These are phyloP conservation scores for Bondarzewia mesenterica DNA, from an alignment of 1,284 basidiomycete species.

Conservation along the genomic window DNA sequence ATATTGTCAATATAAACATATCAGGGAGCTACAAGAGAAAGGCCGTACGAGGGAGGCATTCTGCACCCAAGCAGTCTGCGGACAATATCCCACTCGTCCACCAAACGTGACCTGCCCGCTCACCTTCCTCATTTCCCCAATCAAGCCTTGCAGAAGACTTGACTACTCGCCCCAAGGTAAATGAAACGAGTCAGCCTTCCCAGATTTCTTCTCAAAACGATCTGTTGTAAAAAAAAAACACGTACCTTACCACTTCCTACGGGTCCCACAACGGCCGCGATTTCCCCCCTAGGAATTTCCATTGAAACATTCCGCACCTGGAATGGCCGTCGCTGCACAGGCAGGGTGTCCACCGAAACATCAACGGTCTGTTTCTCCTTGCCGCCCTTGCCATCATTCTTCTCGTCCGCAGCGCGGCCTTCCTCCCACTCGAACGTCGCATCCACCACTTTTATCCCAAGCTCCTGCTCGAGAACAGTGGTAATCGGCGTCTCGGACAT, in stretches of 20 bases:
- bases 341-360: neutral
- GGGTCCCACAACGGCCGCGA: conserved; percentile 74
- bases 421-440: conserved; percentile 84
- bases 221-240: neutral
- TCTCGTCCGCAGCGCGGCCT: conserved; percentile 23
- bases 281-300: conserved; percentile 58
- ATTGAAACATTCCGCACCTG: conserved; percentile 55
- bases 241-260: conserved; percentile 59
- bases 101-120: conserved; percentile 59
- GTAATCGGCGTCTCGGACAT: conserved; percentile 39
- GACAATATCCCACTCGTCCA: conserved; percentile 44
- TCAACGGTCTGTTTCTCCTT: neutral
- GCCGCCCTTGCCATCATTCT: conserved; percentile 8
- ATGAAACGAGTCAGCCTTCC: too few species aligned
- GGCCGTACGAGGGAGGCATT: neutral
- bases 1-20: neutral
- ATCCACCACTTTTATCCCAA: conserved; percentile 54
- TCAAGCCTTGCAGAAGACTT: conserved; percentile 59
- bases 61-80: conserved; percentile 52
- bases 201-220: neutral
- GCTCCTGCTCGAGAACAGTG: conserved; percentile 35
- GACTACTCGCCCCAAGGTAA: neutral
- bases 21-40: neutral
- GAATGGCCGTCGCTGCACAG: conserved; percentile 33
- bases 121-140: conserved; percentile 74